phyloP scores from a whole-genome alignment of 2,329 filamentous ascomycete genomes.

The Neofusicoccum laricinum region DNA sequence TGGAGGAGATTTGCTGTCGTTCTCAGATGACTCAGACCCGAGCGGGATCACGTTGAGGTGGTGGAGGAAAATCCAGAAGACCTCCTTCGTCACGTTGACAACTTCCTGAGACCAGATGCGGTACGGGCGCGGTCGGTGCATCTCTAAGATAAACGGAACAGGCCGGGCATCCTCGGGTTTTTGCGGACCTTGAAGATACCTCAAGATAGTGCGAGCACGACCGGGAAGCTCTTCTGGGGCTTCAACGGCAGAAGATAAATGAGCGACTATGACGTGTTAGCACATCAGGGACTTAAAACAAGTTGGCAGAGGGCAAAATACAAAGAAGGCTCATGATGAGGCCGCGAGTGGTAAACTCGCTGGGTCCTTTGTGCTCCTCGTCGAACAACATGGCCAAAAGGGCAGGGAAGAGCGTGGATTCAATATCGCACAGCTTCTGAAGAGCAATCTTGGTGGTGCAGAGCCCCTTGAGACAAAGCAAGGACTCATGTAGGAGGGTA shows the following conservation, averaged over 20 bases:
- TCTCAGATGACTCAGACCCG: conserved; percentile 35
- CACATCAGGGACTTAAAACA: not conserved
- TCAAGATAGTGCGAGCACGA: conserved; percentile 70
- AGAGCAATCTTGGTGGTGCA: conserved; percentile 88
- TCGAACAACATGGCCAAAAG: conserved; percentile 89
- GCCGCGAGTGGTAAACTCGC: conserved; percentile 89
- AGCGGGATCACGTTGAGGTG: conserved; percentile 82
- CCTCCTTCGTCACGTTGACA: conserved; percentile 90
- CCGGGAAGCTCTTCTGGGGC: conserved; percentile 56
- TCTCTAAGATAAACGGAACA: conserved; percentile 82
- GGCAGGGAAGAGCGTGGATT: conserved; percentile 78
- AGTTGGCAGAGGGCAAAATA: conserved; percentile 19
- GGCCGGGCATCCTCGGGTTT: conserved; percentile 70
- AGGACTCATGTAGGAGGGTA: conserved; percentile 81
- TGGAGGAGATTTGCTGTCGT: not conserved
- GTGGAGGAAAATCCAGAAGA: conserved; percentile 99
- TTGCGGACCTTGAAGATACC: conserved; percentile 77
- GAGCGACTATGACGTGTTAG: conserved; percentile 57
- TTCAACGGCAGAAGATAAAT: conserved; percentile 62
- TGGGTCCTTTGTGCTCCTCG: conserved; percentile 96
- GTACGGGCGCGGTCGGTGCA: conserved; percentile 84
- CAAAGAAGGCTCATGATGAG: conserved; percentile 84
- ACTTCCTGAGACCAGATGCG: conserved; percentile 93
- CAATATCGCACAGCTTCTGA: conserved; percentile 75
- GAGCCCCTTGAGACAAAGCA: conserved; percentile 90